These are phyloP conservation scores for Boletus subparvulus DNA, from an alignment of 768 basidiomycete genomes.

Conservation along the genomic window DNA sequence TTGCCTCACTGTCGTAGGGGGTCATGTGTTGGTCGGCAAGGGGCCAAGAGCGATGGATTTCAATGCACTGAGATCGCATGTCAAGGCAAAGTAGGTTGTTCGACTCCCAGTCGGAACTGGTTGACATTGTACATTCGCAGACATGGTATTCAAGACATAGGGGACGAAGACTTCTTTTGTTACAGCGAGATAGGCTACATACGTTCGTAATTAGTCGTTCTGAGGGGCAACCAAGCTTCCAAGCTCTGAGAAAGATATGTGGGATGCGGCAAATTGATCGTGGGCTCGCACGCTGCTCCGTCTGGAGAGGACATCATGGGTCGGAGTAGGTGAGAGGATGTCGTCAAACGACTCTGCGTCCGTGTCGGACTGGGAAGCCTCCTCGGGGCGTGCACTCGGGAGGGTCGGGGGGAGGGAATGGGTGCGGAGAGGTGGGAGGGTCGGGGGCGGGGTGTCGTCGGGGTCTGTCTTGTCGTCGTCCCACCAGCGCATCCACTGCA, in stretches of 20 bases:
- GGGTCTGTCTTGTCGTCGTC: background rate
- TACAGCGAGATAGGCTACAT: conserved; percentile 1
- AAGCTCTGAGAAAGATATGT: conserved; percentile 28
- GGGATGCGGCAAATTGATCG: conserved; percentile 26
- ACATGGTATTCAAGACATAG: conserved; percentile 45
- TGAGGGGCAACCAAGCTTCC: conserved; percentile 23
- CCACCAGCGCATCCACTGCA: conserved; percentile 16
- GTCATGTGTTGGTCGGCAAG: too few relatives aligned
- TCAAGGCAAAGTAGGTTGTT: conserved; percentile 58
- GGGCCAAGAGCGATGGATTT: conserved; percentile 41
- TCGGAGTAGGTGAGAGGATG: conserved; percentile 21
- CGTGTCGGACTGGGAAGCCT: background rate
- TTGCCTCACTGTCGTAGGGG: conserved; percentile 32
- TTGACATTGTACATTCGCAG: conserved; percentile 33
- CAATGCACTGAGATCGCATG: conserved; percentile 60
- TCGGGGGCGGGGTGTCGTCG: background rate
- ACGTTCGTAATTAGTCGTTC: background rate
- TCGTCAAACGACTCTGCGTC: conserved; percentile 17
- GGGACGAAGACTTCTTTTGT: conserved; percentile 56
- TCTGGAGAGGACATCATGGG: background rate
- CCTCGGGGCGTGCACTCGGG: background rate
- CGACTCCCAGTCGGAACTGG: background rate
- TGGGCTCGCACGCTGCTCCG: conserved; percentile 25
- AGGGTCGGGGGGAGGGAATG: conserved; percentile 10
- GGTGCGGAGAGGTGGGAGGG: conserved; percentile 5